A percentile compares a stretch with the other conserved stretches of the same genome.
These are phyloP conservation scores for Chlorella variabilis DNA, from an alignment of 163 green algal genomes.

Conservation along the genomic window DNA sequence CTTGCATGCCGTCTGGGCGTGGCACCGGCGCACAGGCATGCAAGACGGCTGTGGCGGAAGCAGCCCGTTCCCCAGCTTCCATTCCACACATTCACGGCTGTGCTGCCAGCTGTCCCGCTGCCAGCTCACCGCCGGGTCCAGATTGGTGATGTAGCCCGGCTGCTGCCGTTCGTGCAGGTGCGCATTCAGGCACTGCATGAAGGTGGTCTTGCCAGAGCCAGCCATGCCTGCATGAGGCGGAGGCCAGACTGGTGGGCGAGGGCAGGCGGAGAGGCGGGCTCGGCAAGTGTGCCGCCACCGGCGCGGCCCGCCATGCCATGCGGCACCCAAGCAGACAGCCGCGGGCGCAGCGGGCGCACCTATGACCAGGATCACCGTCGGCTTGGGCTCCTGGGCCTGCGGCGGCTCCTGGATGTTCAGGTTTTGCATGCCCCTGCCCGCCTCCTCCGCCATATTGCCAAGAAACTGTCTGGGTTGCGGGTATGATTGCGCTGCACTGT, in stretches of 20 bases:
- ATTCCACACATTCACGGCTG: no score
- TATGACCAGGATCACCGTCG: slow-evolving; percentile 32
- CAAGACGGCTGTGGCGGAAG: no score
- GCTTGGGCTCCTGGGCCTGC: neutral
- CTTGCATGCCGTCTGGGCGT: no score
- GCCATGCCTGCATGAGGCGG: slow-evolving; percentile 93
- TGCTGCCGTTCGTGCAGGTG: slow-evolving; percentile 71
- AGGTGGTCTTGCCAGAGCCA: slow-evolving; percentile 95
- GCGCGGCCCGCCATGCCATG: neutral
- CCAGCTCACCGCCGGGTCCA: slow-evolving; percentile 95
- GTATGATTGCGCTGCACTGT: no score
- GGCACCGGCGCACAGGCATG: no score
- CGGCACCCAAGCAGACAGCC: neutral
- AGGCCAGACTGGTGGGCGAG: neutral
- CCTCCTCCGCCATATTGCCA: neutral
- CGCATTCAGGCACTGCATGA: slow-evolving; percentile 90
- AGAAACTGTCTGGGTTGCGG: no score
- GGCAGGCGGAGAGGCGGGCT: neutral
- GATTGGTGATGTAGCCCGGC: slow-evolving; percentile 93
- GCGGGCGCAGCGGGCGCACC: neutral
- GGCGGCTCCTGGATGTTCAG: slow-evolving; percentile 32
- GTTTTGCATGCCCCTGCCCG: neutral
- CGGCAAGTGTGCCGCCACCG: no score
- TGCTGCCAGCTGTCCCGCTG: no score
- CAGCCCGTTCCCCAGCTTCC: no score